Evolutionary conservation across 2,329 filamentous ascomycete species (phyloP).

Genomic region (Ophiostoma himal-ulmi): DNA sequence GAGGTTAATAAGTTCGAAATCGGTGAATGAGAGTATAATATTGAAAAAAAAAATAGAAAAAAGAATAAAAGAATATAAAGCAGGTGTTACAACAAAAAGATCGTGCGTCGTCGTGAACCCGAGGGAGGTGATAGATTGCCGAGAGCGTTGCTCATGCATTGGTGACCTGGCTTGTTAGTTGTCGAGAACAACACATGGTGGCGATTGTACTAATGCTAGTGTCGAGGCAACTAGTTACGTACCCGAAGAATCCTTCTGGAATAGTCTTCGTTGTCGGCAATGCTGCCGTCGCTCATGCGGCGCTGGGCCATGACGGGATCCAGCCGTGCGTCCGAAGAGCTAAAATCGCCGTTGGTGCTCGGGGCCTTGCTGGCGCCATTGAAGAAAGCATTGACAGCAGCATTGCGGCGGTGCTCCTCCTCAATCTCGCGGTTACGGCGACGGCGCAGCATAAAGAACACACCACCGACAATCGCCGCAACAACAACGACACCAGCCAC

Average conservation of each 20-base stretch:
- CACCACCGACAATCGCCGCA: slow-evolving; percentile 58
- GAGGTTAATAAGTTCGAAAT: background rate
- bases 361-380: slow-evolving; percentile 55
- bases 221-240: slow-evolving; percentile 31
- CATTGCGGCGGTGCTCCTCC: slow-evolving; percentile 77
- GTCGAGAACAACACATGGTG: no score
- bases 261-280: slow-evolving; percentile 95
- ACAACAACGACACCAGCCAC: slow-evolving; percentile 75
- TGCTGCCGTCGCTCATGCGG: slow-evolving; percentile 88
- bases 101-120: slow-evolving; percentile 37
- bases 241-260: slow-evolving; percentile 94
- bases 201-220: no score
- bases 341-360: slow-evolving; percentile 57
- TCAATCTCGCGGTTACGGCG: slow-evolving; percentile 72
- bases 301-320: slow-evolving; percentile 80
- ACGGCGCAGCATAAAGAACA: slow-evolving; percentile 68
- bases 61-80: slow-evolving; percentile 30
- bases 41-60: slow-evolving; percentile 7
- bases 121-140: slow-evolving; percentile 24
- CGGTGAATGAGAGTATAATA: background rate
- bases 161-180: slow-evolving; percentile 36
- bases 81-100: slow-evolving; percentile 29
- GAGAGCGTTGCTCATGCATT: slow-evolving; percentile 42
- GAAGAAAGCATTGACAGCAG: slow-evolving; percentile 71
- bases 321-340: slow-evolving; percentile 75